Conservation (phyloP, 306 rosid genomes). For the Quercus rubra region DNA sequence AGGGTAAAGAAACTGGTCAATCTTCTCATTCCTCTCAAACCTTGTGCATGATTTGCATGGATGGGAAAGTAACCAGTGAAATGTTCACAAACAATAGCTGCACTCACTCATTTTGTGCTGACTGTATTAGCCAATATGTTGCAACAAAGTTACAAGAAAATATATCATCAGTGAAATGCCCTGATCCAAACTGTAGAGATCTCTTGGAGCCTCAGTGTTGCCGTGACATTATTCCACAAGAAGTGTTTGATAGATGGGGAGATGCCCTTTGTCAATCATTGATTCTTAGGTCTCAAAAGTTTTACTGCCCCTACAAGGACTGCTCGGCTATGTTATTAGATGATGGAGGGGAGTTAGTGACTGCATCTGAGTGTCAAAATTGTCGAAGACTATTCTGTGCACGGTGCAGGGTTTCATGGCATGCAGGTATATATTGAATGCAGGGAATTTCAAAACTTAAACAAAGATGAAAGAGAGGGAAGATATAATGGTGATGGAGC, state of each 20-base stretch:
- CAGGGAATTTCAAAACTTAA: constrained; percentile 28
- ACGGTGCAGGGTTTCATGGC: constrained; percentile 59
- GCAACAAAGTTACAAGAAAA: constrained; percentile 46
- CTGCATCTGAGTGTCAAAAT: constrained; percentile 38
- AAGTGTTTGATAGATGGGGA: constrained; percentile 63
- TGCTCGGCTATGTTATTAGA: constrained; percentile 44
- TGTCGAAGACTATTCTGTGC: constrained; percentile 66
- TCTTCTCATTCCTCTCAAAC: constrained; percentile 27
- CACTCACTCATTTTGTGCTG: constrained; percentile 41
- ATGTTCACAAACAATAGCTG: constrained; percentile 46
- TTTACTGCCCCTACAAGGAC: constrained; percentile 58
- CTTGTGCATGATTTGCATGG: constrained; percentile 59
- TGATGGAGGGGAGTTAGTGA: constrained; percentile 39
- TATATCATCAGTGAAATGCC: constrained; percentile 44
- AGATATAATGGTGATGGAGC: constrained; percentile 46
- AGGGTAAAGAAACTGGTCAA: constrained; percentile 21
- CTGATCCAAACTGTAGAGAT: constrained; percentile 44
- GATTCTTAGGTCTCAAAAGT: constrained; percentile 31
- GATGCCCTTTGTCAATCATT: constrained; percentile 40
- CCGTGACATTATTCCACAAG: constrained; percentile 29
- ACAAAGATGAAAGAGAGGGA: constrained; percentile 24
- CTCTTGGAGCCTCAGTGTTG: constrained; percentile 43
- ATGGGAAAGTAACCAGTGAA: constrained; percentile 23
- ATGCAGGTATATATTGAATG: constrained; percentile 37
- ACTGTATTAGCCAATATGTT: constrained; percentile 42